Percentiles rank a stretch among this genome's conserved stretches.
phyloP scores from a whole-genome alignment of 2,329 filamentous ascomycete genomes.

The Xylariales sp. region DNA sequence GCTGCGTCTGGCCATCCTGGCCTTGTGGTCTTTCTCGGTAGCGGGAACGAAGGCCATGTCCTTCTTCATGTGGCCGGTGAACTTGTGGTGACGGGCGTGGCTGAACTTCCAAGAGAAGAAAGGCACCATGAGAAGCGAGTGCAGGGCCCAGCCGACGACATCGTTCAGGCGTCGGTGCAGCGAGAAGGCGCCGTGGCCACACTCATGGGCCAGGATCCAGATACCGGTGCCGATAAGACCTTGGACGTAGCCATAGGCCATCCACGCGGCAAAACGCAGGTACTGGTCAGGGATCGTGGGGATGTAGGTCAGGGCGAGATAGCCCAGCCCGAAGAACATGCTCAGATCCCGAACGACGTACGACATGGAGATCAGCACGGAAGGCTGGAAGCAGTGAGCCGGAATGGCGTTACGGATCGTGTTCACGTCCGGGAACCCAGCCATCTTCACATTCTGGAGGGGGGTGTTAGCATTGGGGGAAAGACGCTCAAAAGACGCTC shows the following conservation, averaged over 20 bases:
- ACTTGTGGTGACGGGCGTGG: constrained; percentile 66
- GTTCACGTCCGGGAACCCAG: constrained; percentile 40
- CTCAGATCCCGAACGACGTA: constrained; percentile 54
- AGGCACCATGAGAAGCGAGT: constrained; percentile 62
- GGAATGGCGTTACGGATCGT: constrained; percentile 51
- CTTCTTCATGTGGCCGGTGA: constrained; percentile 63
- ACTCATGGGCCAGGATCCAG: constrained; percentile 70
- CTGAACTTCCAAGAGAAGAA: constrained; percentile 72
- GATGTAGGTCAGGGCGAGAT: constrained; percentile 49
- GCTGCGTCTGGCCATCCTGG: constrained; percentile 26
- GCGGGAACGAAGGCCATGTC: constrained; percentile 62
- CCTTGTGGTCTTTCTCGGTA: constrained; percentile 31
- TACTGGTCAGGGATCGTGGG: constrained; percentile 39
- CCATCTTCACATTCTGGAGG: constrained; percentile 1
- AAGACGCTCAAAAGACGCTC: background rate
- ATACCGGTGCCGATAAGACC: constrained; percentile 63
- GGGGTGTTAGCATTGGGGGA: background rate
- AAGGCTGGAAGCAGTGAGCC: constrained; percentile 56
- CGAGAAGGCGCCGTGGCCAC: constrained; percentile 67
- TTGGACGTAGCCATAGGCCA: constrained; percentile 57
- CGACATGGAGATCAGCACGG: constrained; percentile 43
- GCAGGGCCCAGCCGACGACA: constrained; percentile 57
- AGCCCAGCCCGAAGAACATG: constrained; percentile 44
- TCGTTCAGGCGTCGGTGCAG: constrained; percentile 52
- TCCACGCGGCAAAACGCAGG: constrained; percentile 47